A percentile compares a stretch with the other conserved stretches of the same genome.
These are phyloP conservation scores for Gentiana dahurica DNA, from an alignment of 257 asterid species.

Conservation along the genomic window DNA sequence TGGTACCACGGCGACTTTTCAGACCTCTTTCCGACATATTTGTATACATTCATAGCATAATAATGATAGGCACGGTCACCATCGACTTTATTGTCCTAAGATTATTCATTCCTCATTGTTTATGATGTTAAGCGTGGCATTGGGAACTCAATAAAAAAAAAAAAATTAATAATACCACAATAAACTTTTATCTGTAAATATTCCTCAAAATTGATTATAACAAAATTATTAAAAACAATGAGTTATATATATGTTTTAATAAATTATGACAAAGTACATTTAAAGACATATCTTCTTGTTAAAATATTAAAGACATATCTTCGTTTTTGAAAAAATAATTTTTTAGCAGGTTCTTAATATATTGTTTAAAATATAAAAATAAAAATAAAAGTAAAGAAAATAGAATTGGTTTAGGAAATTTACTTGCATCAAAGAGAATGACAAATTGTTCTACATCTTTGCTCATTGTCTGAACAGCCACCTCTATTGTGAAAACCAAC, in stretches of 20 bases:
- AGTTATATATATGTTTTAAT: too few species aligned
- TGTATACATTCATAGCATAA: constrained; percentile 7
- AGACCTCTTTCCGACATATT: constrained; percentile 29
- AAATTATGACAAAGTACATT: too few species aligned
- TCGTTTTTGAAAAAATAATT: neutral
- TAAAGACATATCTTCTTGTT: too few species aligned
- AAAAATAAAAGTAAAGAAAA: neutral
- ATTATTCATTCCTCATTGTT: constrained; percentile 22
- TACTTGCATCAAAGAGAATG: constrained; percentile 85
- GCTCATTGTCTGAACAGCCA: constrained; percentile 76
- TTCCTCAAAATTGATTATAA: too few species aligned
- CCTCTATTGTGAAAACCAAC: constrained; percentile 89
- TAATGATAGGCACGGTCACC: constrained; percentile 6
- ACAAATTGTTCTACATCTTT: constrained; percentile 70
- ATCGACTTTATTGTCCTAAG: constrained; percentile 12
- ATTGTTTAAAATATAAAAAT: neutral
- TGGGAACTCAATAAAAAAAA: constrained; percentile 24
- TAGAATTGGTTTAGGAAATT: constrained; percentile 14
- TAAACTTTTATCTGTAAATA: too few species aligned
- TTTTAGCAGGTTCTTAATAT: neutral
- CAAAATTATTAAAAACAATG: too few species aligned
- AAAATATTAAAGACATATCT: too few species aligned
- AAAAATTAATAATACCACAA: too few species aligned
- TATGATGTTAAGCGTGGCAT: constrained; percentile 58
- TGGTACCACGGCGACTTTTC: constrained; percentile 48